Conservation (phyloP, 805 yeast species). For the Teunomyces atbi region DNA sequence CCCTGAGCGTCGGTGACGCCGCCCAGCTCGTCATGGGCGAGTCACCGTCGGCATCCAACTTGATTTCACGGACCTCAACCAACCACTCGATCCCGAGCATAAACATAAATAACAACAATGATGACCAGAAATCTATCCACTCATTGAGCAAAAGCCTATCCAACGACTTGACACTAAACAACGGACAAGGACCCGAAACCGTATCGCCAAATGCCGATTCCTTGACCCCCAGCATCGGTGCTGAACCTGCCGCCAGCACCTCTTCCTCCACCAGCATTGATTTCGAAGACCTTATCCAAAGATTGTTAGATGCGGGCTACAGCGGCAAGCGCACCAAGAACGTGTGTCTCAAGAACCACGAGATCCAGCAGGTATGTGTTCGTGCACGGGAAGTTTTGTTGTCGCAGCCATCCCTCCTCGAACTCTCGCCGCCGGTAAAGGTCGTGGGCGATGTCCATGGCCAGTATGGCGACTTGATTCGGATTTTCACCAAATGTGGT, state of each 20-base stretch:
- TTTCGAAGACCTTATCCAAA: slow-evolving; percentile 86
- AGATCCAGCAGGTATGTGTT: slow-evolving; percentile 82
- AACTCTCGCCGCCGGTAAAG: slow-evolving; percentile 81
- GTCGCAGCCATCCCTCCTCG: slow-evolving; percentile 86
- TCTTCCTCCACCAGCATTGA: slow-evolving; percentile 30
- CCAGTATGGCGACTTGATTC: slow-evolving; percentile 85
- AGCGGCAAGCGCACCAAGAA: slow-evolving; percentile 89
- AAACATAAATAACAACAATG: slow-evolving; percentile 4
- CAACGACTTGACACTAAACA: slow-evolving; percentile 1
- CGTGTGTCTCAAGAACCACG: slow-evolving; percentile 85
- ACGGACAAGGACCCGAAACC: background rate
- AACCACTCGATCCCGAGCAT: slow-evolving; percentile 19
- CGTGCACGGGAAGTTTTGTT: slow-evolving; percentile 86
- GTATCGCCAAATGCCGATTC: background rate
- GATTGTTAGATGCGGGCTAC: slow-evolving; percentile 93
- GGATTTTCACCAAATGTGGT: slow-evolving; percentile 93
- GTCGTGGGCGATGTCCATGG: slow-evolving; percentile 97
- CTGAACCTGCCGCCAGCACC: background rate
- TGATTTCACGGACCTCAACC: slow-evolving; percentile 20
- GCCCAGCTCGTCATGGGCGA: background rate
- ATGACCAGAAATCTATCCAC: background rate
- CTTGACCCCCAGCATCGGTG: background rate
- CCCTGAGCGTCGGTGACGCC: slow-evolving; percentile 10
- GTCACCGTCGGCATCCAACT: slow-evolving; percentile 14
- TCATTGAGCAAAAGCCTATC: slow-evolving; percentile 1